phyloP scores from a whole-genome alignment of 805 yeast species.

The Clavispora fructus region DNA sequence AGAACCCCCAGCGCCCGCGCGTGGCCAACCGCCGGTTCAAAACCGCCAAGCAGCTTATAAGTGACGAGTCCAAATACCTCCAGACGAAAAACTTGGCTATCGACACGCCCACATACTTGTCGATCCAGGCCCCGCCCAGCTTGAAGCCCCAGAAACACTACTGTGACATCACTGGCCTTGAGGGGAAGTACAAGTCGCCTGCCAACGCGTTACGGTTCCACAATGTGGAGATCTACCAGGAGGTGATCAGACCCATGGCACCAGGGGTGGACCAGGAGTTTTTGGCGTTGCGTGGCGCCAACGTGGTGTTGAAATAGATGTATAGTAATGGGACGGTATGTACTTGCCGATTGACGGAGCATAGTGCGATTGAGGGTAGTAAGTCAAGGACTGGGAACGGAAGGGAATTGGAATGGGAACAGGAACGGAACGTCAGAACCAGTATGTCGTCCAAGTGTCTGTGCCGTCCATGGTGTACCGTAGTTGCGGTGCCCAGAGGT shows the following conservation, averaged over 20 bases:
- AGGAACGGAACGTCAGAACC: no score
- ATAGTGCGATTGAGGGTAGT: no score
- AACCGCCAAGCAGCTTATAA: conserved; percentile 63
- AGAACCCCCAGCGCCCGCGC: conserved; percentile 41
- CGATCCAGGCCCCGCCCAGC: conserved; percentile 83
- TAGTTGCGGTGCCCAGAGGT: no score
- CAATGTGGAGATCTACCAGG: conserved; percentile 74
- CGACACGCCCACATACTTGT: conserved; percentile 61
- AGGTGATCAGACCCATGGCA: conserved; percentile 69
- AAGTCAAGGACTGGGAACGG: no score
- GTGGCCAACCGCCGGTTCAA: conserved; percentile 61
- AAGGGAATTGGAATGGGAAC: no score
- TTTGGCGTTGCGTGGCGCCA: conserved; percentile 79
- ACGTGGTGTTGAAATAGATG: conserved; percentile 61
- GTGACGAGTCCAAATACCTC: conserved; percentile 72
- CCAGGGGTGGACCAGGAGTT: conserved; percentile 94
- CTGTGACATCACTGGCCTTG: conserved; percentile 91
- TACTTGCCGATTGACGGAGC: no score
- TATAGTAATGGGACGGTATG: not conserved
- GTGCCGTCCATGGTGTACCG: no score
- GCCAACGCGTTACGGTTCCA: conserved; percentile 71
- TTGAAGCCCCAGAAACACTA: conserved; percentile 74
- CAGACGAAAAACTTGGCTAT: conserved; percentile 36
- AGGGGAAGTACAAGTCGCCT: conserved; percentile 71
- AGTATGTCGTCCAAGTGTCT: no score